These are phyloP conservation scores for Saccharum spontaneum DNA, from an alignment of 176 grass and related monocot genomes.

Conservation along the genomic window DNA sequence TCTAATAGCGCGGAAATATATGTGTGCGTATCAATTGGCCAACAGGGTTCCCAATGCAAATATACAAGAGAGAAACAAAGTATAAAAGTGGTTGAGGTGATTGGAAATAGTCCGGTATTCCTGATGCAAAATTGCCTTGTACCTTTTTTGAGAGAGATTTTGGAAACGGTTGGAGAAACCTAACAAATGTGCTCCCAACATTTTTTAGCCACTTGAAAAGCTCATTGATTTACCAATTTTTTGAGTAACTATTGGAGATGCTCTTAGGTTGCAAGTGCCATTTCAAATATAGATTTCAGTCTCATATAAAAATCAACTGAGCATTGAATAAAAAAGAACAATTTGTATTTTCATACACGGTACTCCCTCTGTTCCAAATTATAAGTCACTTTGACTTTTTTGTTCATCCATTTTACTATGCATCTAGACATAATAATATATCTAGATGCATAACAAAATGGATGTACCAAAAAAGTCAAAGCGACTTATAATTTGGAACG, in stretches of 20 bases:
- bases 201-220: neutral
- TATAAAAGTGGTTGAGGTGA: neutral
- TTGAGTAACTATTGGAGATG: neutral
- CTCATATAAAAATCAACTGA: neutral
- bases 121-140: neutral
- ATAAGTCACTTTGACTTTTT: no score
- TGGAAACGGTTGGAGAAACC: neutral
- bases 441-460: no score
- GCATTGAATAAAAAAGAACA: neutral
- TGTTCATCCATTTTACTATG: no score
- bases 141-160: neutral
- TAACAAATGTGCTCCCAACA: neutral
- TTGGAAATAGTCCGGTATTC: neutral
- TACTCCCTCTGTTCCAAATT: no score
- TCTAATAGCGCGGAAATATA: no score
- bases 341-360: neutral
- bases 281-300: slow-evolving; percentile 3
- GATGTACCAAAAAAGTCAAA: no score
- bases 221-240: neutral
- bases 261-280: neutral
- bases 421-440: no score
- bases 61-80: no score
- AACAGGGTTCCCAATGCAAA: no score
- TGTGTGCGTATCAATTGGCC: no score
- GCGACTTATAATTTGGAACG: no score